Evolutionary conservation across 345 rosid genomes (phyloP), one percentile per base, ranked within the genome.

Genomic region (Salix udensis): DNA sequence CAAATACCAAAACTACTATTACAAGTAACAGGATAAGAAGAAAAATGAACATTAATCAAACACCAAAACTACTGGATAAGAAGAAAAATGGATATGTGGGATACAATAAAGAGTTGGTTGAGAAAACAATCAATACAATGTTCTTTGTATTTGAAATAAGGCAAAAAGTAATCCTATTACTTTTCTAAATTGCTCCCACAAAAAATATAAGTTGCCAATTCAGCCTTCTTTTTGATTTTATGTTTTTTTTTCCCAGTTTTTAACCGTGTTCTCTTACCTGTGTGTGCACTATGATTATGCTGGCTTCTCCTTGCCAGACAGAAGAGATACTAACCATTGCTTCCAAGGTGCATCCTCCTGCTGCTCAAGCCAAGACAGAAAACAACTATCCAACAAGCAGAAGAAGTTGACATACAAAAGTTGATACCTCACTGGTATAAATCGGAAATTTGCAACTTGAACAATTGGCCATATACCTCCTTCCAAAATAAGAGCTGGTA

Each of bases 321-420:
- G 52, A 10, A 79, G 71, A 61, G 79, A 78, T 37, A 62, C 76
- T 68, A 86, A 44, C 82, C 85, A 73, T 39, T 73, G 72, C 78
- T 82, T 86, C 85, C 88, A 86, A 34, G 87, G 48, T 73, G 84
- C 87, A 79, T 84, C 82, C 53, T 80, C 73, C 71, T 86, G 88
- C 73, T 86, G 86, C 77, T 86, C 86, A 30, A 84, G 4, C 88
- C 88, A 86, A 13, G 85, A 83, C 26, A 86, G 75, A 67, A 83
- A 86, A 66, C 85, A 83, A 37, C 86, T 86, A 77, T 83, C 88
- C 71, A 86, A 74, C 84, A 86, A 70, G 80, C 86, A 83, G 78
- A 86, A 86, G 34, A 77, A 30, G 71, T 83, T 81, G 18, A 79
- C 88, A 24, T 86, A 84, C 24, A 79, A 76, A 16, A 86, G 80